phyloP scores from a whole-genome alignment of 495 filamentous ascomycete genomes.

The Rostrohypoxylon terebratum region DNA sequence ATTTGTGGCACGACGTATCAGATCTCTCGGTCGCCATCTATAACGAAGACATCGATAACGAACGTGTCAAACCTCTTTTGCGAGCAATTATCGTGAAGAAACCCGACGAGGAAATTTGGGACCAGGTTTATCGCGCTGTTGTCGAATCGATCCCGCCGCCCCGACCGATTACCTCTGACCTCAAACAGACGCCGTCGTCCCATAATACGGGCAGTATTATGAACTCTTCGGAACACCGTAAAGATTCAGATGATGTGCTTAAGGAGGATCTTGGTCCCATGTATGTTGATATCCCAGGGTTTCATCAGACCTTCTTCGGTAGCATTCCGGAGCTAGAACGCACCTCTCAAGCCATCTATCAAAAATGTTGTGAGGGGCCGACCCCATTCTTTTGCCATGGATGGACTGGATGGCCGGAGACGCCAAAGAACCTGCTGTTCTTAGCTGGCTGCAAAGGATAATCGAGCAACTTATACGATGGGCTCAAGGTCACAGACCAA shows the following conservation, averaged over 20 bases:
- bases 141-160: slow-evolving; percentile 52
- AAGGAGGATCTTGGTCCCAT: slow-evolving; percentile 54
- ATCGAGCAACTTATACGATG: too few species aligned
- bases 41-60: slow-evolving; percentile 52
- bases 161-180: slow-evolving; percentile 50
- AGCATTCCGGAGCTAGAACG: slow-evolving; percentile 53
- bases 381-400: too few species aligned
- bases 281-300: slow-evolving; percentile 53
- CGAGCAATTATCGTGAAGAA: slow-evolving; percentile 45
- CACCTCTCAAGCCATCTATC: too few species aligned
- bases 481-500: too few species aligned
- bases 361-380: too few species aligned
- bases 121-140: slow-evolving; percentile 45
- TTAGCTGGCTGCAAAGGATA: too few species aligned
- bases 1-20: slow-evolving; percentile 42
- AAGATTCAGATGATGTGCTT: slow-evolving; percentile 56
- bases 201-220: slow-evolving; percentile 58
- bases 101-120: slow-evolving; percentile 47
- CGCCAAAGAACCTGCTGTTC: too few species aligned
- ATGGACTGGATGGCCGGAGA: too few species aligned
- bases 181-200: slow-evolving; percentile 56
- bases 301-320: slow-evolving; percentile 55
- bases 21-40: slow-evolving; percentile 42
- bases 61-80: slow-evolving; percentile 52
- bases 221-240: slow-evolving; percentile 58